Base-by-base conservation (phyloP, 805 yeast species). In the Jamesozyma jinghongensis region DNA sequence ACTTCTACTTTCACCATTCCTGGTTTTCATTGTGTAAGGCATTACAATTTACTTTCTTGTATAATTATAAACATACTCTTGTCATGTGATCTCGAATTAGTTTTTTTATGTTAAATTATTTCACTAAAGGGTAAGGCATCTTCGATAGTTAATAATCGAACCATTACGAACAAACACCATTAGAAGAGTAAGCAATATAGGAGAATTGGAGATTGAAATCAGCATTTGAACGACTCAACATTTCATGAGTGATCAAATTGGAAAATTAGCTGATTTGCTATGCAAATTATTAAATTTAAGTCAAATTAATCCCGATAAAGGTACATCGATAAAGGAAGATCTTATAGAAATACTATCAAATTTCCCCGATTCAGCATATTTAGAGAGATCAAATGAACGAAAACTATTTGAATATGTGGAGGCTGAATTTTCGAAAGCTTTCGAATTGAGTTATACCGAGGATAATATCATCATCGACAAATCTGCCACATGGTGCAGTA, bases 381-480 rank as follows among this genome's bases (percentile, higher is more conserved):
- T n/a, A 28, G n/a, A n/a, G 7, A 11, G 16, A 7, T 12, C 13
- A 8, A 22, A 19, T 13, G 19, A 12, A 22, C 29, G 12, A 29
- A 7, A 22, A 18, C 19, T 38, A n/a, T 14, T 18, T 3, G 17
- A 19, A 3, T 36, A 31, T 32, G 18, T 40, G 12, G 43, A 40
- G 13, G 26, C 13, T 16, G 35, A 32, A 19, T 19, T 40, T 16
- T 5, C 12, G 4, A 31, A 25, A 6, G 12, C 14, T 6, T 57
- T 53, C 36, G 37, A 42, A 19, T 20, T 52, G 7, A 29, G 43
- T n/a, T 42, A 44, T n/a, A 40, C 45, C 1, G 55, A 51, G 19
- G 43, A 48, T 27, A 56, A 47, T 40, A 51, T 59, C 26, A 32
- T 41, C 12, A 30, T 42, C n/a, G 19, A 29, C 1, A 33, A 43